phyloP scores from a whole-genome alignment of 2,329 filamentous ascomycete species.

The Fragosphaeria purpurea region DNA sequence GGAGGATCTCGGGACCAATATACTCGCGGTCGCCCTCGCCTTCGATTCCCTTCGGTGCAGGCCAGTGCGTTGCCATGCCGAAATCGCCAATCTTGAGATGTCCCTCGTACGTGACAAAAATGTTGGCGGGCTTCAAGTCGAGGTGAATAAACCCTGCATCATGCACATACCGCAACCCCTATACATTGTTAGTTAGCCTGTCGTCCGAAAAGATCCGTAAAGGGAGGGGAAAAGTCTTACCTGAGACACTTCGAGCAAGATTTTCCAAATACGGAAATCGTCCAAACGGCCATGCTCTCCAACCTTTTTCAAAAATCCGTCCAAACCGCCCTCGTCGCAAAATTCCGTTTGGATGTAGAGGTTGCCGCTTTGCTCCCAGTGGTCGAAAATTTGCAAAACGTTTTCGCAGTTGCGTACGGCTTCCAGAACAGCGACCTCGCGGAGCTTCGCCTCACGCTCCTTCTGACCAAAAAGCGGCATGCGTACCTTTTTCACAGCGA shows the following conservation, averaged over 20 bases:
- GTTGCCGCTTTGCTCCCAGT: constrained; percentile 77
- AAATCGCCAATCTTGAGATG: constrained; percentile 80
- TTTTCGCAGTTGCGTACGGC: constrained; percentile 74
- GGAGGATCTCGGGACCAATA: constrained; percentile 85
- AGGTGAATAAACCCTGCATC: constrained; percentile 77
- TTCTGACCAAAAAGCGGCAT: constrained; percentile 66
- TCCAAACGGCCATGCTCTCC: constrained; percentile 80
- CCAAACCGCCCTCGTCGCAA: constrained; percentile 86
- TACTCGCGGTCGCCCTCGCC: constrained; percentile 95
- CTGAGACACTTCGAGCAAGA: constrained; percentile 73
- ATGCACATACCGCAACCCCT: constrained; percentile 88
- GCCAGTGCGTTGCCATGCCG: constrained; percentile 70
- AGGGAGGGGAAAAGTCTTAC: constrained; percentile 34
- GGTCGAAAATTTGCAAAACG: constrained; percentile 71
- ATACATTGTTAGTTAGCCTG: constrained; percentile 16
- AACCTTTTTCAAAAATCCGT: constrained; percentile 72
- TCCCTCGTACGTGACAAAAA: constrained; percentile 73
- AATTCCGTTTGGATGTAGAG: constrained; percentile 97
- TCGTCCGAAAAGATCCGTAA: too few relatives aligned
- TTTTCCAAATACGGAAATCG: constrained; percentile 98
- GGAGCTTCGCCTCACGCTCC: constrained; percentile 74
- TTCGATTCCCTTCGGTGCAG: constrained; percentile 66
- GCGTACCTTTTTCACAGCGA: constrained; percentile 89
- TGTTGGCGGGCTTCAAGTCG: constrained; percentile 76
- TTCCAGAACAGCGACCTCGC: constrained; percentile 72